Conservation (phyloP, 345 rosid species). For the Salix exigua region DNA sequence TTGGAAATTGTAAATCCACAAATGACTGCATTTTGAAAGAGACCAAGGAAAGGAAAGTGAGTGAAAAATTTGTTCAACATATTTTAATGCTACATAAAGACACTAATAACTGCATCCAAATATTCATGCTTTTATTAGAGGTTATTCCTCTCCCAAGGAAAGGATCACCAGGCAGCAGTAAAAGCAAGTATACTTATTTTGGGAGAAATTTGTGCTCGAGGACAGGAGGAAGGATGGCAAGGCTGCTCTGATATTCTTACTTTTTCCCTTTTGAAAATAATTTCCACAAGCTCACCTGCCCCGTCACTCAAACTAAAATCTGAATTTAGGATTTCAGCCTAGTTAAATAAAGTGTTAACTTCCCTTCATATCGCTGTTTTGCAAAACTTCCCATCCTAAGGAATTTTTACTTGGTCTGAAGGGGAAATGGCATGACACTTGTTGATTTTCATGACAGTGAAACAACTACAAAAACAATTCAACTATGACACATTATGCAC, state of each 20-base stretch:
- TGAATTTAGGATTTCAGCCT: background rate
- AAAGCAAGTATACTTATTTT: background rate
- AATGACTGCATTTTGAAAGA: slow-evolving; percentile 57
- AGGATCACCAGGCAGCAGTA: background rate
- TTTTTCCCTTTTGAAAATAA: background rate
- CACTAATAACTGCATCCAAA: background rate
- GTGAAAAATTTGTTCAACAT: background rate
- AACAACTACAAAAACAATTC: background rate
- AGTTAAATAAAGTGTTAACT: background rate
- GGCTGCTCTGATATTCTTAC: background rate
- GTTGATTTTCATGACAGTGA: background rate
- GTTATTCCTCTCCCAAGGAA: background rate
- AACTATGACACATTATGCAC: background rate
- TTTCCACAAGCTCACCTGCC: background rate
- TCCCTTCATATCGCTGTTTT: background rate
- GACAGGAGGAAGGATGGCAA: background rate
- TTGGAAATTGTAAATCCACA: slow-evolving; percentile 89
- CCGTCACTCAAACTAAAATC: background rate
- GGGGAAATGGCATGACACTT: background rate
- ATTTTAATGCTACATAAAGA: background rate
- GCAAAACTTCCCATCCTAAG: background rate
- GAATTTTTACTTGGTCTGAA: background rate
- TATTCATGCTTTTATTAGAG: background rate
- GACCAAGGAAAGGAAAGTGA: background rate
- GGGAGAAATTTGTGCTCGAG: background rate